Conservation (phyloP, 768 basidiomycete genomes). For the Galerina sulciceps region DNA sequence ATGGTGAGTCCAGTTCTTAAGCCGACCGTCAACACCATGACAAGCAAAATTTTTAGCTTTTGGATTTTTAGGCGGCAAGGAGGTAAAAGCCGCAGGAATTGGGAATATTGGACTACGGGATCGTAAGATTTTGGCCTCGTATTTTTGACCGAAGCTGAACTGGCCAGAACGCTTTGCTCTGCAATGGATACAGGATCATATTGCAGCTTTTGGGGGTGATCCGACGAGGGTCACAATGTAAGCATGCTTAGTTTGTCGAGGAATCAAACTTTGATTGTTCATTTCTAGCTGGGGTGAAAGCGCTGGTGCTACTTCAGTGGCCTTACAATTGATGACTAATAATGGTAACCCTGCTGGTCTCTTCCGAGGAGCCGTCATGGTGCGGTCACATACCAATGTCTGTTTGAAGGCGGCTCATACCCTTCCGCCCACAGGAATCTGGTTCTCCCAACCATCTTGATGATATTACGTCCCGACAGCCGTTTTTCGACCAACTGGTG, state of each 20-base stretch:
- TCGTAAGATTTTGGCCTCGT: slow-evolving; percentile 36
- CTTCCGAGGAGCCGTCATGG: slow-evolving; percentile 25
- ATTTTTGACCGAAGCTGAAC: background rate
- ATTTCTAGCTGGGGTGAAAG: slow-evolving; percentile 25
- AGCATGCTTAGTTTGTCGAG: background rate
- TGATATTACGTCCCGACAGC: slow-evolving; percentile 18
- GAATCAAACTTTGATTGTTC: background rate
- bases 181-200: slow-evolving; percentile 58
- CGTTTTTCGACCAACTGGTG: slow-evolving; percentile 34
- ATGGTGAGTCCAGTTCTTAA: slow-evolving; percentile 23
- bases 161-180: slow-evolving; percentile 47
- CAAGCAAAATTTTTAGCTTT: slow-evolving; percentile 26
- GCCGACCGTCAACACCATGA: background rate
- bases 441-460: slow-evolving; percentile 16
- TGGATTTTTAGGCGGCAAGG: slow-evolving; percentile 45
- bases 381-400: background rate
- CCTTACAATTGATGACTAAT: slow-evolving; percentile 19
- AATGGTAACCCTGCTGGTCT: slow-evolving; percentile 19
- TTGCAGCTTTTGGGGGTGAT: slow-evolving; percentile 57
- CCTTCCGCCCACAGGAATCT: slow-evolving; percentile 15
- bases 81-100: slow-evolving; percentile 41
- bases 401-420: background rate
- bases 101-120: slow-evolving; percentile 59
- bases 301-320: slow-evolving; percentile 25
- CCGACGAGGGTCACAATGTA: slow-evolving; percentile 45